Percentiles rank a stretch among this genome's conserved stretches.
phyloP scores from a whole-genome alignment of 805 yeast species.

The Barnettozyma vustinii region DNA sequence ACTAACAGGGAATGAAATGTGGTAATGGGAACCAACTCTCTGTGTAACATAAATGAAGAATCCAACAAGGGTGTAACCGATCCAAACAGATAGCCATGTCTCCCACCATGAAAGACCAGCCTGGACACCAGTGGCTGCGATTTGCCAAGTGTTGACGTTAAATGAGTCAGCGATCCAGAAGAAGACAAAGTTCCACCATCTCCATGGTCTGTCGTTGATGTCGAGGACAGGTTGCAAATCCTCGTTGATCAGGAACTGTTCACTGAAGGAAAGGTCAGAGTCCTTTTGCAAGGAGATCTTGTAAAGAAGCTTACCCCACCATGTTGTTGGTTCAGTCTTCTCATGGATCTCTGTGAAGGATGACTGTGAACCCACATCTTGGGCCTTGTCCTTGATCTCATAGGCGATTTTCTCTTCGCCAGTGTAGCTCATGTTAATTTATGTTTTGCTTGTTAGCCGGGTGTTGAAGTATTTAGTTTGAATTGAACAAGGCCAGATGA shows the following conservation, averaged over 20 bases:
- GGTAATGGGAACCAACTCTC: slow-evolving; percentile 75
- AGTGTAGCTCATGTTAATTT: not conserved
- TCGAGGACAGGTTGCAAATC: slow-evolving; percentile 76
- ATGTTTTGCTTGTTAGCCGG: no score
- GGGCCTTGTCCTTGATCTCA: not conserved
- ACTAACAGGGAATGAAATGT: slow-evolving; percentile 79
- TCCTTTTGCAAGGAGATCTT: slow-evolving; percentile 19
- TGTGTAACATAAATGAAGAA: slow-evolving; percentile 66
- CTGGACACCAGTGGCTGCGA: slow-evolving; percentile 78
- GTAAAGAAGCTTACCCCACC: slow-evolving; percentile 9
- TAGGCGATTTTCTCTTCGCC: slow-evolving; percentile 1
- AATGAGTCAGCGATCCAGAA: slow-evolving; percentile 90
- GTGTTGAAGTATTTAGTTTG: no score
- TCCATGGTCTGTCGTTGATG: slow-evolving; percentile 70
- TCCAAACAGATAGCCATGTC: slow-evolving; percentile 83
- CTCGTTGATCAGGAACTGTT: slow-evolving; percentile 63
- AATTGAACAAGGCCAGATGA: not conserved
- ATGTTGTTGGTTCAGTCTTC: slow-evolving; percentile 2
- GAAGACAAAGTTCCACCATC: slow-evolving; percentile 72
- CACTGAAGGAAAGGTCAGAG: slow-evolving; percentile 43
- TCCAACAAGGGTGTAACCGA: slow-evolving; percentile 72
- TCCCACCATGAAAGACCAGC: slow-evolving; percentile 88
- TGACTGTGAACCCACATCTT: slow-evolving; percentile 9
- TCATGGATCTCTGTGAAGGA: slow-evolving; percentile 6
- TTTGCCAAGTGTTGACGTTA: slow-evolving; percentile 87